phyloP scores from a whole-genome alignment of 345 rosid species.

The Hibiscus trionum region DNA sequence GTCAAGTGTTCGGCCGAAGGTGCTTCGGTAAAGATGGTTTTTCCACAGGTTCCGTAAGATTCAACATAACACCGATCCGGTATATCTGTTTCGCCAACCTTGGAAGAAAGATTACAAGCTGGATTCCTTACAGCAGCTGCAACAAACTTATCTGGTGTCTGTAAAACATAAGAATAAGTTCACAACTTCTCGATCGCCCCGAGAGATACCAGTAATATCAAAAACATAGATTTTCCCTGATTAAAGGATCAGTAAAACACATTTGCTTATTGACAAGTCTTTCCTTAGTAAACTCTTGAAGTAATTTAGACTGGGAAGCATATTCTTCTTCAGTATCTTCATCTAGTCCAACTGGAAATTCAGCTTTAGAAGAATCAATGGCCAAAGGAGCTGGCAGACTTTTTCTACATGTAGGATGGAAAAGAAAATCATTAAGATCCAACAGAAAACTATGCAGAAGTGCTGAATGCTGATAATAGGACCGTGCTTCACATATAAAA shows the following conservation, averaged over 20 bases:
- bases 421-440: not conserved
- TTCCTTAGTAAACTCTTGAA: conserved; percentile 42
- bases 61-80: conserved; percentile 87
- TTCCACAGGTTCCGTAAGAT: conserved; percentile 55
- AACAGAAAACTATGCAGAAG: not conserved
- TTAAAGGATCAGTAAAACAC: not conserved
- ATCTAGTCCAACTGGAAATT: conserved; percentile 42
- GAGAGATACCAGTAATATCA: too few species aligned
- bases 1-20: conserved; percentile 58
- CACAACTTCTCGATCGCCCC: not conserved
- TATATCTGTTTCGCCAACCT: conserved; percentile 79
- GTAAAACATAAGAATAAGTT: not conserved
- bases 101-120: conserved; percentile 65
- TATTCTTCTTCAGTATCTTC: conserved; percentile 53
- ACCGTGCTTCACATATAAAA: too few species aligned
- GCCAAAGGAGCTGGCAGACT: conserved; percentile 21
- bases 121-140: conserved; percentile 92
- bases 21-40: conserved; percentile 58
- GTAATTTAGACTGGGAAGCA: conserved; percentile 59
- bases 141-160: conserved; percentile 81
- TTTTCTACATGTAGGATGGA: conserved; percentile 19
- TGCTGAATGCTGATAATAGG: too few species aligned
- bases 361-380: conserved; percentile 47
- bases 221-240: not conserved
- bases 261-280: too few species aligned